A percentile compares a stretch with the other conserved stretches of the same genome.
These are phyloP conservation scores for Martensiomyces pterosporus DNA, from an alignment of 192 early-diverging fungal genomes.

Conservation along the genomic window DNA sequence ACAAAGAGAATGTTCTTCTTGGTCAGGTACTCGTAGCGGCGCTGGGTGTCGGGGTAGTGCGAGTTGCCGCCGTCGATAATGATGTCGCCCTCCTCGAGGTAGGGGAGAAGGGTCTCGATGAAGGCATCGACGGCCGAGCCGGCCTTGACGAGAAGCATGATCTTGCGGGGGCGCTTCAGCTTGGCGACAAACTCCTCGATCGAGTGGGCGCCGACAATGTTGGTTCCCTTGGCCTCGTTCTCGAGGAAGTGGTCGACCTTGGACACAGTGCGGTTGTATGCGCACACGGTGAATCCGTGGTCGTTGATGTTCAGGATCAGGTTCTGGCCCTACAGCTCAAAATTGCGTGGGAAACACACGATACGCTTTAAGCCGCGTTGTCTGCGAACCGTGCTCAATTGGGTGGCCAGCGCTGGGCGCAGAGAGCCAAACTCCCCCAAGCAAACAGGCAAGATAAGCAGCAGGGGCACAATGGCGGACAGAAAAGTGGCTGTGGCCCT, in stretches of 20 bases:
- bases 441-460: neutral
- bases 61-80: slow-evolving; percentile 99
- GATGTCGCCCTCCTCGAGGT: slow-evolving; percentile 88
- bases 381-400: no score
- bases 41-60: slow-evolving; percentile 95
- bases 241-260: slow-evolving; percentile 94
- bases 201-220: slow-evolving; percentile 90
- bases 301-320: slow-evolving; percentile 98
- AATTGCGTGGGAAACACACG: no score
- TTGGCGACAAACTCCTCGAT: slow-evolving; percentile 91
- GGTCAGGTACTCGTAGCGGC: slow-evolving; percentile 83
- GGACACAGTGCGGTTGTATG: slow-evolving; percentile 91
- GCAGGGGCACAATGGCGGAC: neutral
- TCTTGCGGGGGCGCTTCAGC: slow-evolving; percentile 93
- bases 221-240: slow-evolving; percentile 96
- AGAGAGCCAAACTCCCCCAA: no score
- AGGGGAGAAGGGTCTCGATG: slow-evolving; percentile 83
- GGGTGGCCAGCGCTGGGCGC: no score
- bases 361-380: no score
- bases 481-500: neutral
- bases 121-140: slow-evolving; percentile 92
- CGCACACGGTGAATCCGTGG: slow-evolving; percentile 89
- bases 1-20: slow-evolving; percentile 92
- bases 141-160: slow-evolving; percentile 98
- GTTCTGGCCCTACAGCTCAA: slow-evolving; percentile 95